These are phyloP conservation scores for Aspergillus brunneoviolaceus DNA, from an alignment of 2,329 filamentous ascomycete genomes.

Conservation along the genomic window DNA sequence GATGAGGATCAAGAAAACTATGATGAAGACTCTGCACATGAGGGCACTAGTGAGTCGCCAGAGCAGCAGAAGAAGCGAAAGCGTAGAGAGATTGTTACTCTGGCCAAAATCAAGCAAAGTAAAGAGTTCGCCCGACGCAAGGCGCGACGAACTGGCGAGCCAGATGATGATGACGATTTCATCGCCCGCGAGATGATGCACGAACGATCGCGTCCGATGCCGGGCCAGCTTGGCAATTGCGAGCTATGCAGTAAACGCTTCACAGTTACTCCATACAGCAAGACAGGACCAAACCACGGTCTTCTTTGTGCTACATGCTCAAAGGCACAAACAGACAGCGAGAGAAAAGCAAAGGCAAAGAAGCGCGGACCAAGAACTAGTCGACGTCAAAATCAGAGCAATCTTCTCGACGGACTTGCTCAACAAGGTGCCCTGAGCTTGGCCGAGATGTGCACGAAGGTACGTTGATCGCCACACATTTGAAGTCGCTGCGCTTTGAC, in stretches of 20 bases:
- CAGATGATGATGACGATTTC: constrained; percentile 49
- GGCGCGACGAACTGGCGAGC: constrained; percentile 43
- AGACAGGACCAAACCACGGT: constrained; percentile 76
- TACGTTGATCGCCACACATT: constrained; percentile 19
- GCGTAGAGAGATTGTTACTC: constrained; percentile 49
- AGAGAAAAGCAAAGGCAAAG: constrained; percentile 57
- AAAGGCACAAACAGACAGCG: constrained; percentile 67
- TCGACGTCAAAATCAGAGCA: constrained; percentile 77
- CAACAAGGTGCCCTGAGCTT: constrained; percentile 45
- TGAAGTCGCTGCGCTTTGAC: background rate
- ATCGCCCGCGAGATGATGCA: constrained; percentile 54
- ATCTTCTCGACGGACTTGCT: constrained; percentile 72
- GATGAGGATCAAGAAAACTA: constrained; percentile 29
- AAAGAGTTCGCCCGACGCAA: constrained; percentile 51
- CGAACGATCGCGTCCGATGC: constrained; percentile 59
- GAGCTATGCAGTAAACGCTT: constrained; percentile 83
- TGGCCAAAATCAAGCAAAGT: constrained; percentile 50
- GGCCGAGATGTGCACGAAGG: constrained; percentile 59
- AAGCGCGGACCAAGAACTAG: constrained; percentile 56
- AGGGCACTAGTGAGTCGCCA: constrained; percentile 41
- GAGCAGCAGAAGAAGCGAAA: constrained; percentile 57
- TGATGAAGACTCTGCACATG: constrained; percentile 32
- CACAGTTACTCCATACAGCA: constrained; percentile 86
- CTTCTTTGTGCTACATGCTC: constrained; percentile 82
- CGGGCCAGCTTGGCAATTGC: constrained; percentile 86